These are phyloP conservation scores for Pezicula rhizophila DNA, from an alignment of 2,329 filamentous ascomycete genomes.

Conservation along the genomic window DNA sequence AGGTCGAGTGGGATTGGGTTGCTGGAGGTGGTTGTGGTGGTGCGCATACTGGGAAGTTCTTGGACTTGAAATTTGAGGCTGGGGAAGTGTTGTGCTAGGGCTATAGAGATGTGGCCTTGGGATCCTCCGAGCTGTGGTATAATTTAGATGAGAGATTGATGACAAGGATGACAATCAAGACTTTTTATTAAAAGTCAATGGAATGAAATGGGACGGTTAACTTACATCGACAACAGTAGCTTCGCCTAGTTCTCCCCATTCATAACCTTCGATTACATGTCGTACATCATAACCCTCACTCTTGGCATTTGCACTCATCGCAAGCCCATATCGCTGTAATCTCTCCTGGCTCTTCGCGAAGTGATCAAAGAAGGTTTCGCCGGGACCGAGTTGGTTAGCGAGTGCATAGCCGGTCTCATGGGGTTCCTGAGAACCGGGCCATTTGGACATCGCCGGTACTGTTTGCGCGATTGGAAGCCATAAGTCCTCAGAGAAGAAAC, in stretches of 20 bases:
- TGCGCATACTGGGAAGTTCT: conserved; percentile 2
- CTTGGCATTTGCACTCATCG: conserved; percentile 24
- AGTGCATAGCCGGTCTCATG: conserved; percentile 26
- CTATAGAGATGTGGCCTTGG: conserved; percentile 18
- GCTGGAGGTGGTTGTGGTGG: conserved; percentile 29
- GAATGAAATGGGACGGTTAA: background rate
- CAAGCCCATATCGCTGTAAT: conserved; percentile 9
- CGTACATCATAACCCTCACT: conserved; percentile 16
- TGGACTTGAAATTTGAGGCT: conserved; percentile 21
- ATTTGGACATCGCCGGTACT: conserved; percentile 29
- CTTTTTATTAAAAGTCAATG: background rate
- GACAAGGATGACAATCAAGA: background rate
- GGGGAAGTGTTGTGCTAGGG: conserved; percentile 19
- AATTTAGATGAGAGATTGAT: conserved; percentile 3
- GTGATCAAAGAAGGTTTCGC: too few species aligned
- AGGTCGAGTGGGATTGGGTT: conserved; percentile 28
- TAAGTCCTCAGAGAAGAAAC: conserved; percentile 26
- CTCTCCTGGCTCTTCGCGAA: conserved; percentile 14
- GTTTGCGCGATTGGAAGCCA: conserved; percentile 26
- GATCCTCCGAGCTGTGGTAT: conserved; percentile 13
- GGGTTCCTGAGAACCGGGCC: conserved; percentile 30
- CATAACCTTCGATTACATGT: conserved; percentile 18
- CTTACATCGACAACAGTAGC: conserved; percentile 21
- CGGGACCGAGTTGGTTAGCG: background rate
- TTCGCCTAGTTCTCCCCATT: conserved; percentile 20